These are phyloP conservation scores for Curvularia hawaiiensis DNA, from an alignment of 2,329 filamentous ascomycete species.

Conservation along the genomic window DNA sequence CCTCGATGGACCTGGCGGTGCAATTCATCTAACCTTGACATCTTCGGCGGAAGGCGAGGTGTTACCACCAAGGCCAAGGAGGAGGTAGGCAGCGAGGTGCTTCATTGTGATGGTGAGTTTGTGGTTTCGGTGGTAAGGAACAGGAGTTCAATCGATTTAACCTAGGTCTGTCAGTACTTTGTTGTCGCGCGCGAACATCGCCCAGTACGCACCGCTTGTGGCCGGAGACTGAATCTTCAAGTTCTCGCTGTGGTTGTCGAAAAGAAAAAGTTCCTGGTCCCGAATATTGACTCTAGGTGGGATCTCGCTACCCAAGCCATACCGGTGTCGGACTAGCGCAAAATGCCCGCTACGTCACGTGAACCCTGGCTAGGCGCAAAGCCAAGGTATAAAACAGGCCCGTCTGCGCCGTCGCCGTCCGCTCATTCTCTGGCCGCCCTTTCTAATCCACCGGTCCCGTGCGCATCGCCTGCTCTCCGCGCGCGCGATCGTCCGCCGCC, in stretches of 20 bases:
- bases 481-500: constrained; percentile 19
- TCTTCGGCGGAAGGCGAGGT: constrained; percentile 81
- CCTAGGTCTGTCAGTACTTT: constrained; percentile 36
- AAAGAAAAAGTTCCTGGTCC: constrained; percentile 40
- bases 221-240: constrained; percentile 99
- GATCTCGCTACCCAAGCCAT: constrained; percentile 16
- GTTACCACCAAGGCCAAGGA: constrained; percentile 94
- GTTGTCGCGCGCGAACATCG: background rate
- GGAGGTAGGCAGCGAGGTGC: constrained; percentile 99
- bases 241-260: constrained; percentile 62
- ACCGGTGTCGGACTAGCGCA: constrained; percentile 8
- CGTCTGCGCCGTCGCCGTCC: constrained; percentile 30
- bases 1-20: background rate
- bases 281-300: constrained; percentile 25
- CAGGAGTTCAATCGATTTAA: constrained; percentile 96
- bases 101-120: constrained; percentile 78
- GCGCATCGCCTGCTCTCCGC: constrained; percentile 18
- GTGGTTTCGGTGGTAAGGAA: constrained; percentile 55
- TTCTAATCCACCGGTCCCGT: constrained; percentile 23
- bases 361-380: constrained; percentile 16
- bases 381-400: constrained; percentile 28
- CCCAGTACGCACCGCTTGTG: constrained; percentile 69
- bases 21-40: constrained; percentile 56
- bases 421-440: constrained; percentile 30
- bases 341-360: constrained; percentile 21